Base-by-base conservation (phyloP, 192 early-diverging fungal genomes). In the Umbelopsis sp. region DNA sequence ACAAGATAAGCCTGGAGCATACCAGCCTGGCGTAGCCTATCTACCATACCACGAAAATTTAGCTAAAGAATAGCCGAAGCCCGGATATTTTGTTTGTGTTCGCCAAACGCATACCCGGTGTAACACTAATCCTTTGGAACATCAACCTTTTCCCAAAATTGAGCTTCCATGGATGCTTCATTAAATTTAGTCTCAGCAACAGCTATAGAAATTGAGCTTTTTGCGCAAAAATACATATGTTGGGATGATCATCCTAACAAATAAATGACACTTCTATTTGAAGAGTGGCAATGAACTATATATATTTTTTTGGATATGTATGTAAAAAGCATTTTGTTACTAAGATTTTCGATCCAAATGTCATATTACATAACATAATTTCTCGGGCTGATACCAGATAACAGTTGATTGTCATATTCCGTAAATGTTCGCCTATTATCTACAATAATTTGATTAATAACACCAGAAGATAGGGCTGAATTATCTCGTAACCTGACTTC, bases 21-120 rank as follows among this genome's bases (percentile, higher is more conserved):
- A 29, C 16, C 16, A 59, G 54, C 12, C 12, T 5, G 25, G 31
- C 31, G 11, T 29, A 29, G 26, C 31, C 31, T 62, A 62, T 34
- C 31, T 29, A 14, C n/a, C 6, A 4, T 5, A 6, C 31, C 34
- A 20, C 17, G n/a, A 34, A 29, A 34, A 14, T 34, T 32, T 62
- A 32, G 7, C 16, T 34, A 14, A 31, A 29, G 17, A 12, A 62
- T n/a, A 17, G 14, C 56, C 56, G 56, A 62, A 62, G 56, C 26
- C 31, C 56, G 56, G 56, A 62, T 62, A 62, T 62, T n/a, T 62
- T 31, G 56, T 49, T 49, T 21, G 26, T 62, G 17, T 20, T 6
- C 38, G 38, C 38, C 12, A 11, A n/a, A 6, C 38, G 1, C 31
- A 32, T 20, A 34, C 1, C 14, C 20, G 8, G 56, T 62, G 56